phyloP scores from a whole-genome alignment of 1,284 basidiomycete species.

The Pyrrhoderma noxium region DNA sequence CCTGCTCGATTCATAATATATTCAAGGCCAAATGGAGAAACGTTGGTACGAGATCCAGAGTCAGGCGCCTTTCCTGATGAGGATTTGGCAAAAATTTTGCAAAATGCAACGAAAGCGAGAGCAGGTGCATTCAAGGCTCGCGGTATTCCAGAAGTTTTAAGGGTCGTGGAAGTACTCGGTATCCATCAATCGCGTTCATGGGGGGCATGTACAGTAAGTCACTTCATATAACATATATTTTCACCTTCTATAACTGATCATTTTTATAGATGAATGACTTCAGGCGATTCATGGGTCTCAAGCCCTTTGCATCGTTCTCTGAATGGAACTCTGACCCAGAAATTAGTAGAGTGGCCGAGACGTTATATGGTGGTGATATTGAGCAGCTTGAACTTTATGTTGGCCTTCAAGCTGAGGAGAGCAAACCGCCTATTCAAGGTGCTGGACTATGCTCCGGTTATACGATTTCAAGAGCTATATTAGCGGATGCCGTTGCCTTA shows the following conservation, averaged over 20 bases:
- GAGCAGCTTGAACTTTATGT: slow-evolving; percentile 73
- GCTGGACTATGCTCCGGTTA: slow-evolving; percentile 82
- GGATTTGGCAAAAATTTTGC: slow-evolving; percentile 60
- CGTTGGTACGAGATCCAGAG: slow-evolving; percentile 34
- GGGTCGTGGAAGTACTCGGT: slow-evolving; percentile 65
- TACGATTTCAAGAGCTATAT: slow-evolving; percentile 79
- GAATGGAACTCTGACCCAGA: slow-evolving; percentile 73
- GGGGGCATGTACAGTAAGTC: slow-evolving; percentile 64
- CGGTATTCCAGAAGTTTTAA: slow-evolving; percentile 61
- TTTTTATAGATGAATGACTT: slow-evolving; percentile 57
- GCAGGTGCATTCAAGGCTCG: slow-evolving; percentile 74
- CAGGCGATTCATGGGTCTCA: slow-evolving; percentile 46
- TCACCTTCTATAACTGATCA: slow-evolving; percentile 38
- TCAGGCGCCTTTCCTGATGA: slow-evolving; percentile 58
- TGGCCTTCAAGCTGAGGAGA: slow-evolving; percentile 71
- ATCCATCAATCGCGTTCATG: slow-evolving; percentile 66
- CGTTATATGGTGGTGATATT: slow-evolving; percentile 61
- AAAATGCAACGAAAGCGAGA: slow-evolving; percentile 54
- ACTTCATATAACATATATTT: neutral
- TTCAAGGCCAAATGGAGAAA: neutral
- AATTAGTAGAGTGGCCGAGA: slow-evolving; percentile 57
- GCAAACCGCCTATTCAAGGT: slow-evolving; percentile 63
- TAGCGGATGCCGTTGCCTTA: slow-evolving; percentile 72
- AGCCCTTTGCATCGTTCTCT: slow-evolving; percentile 51
- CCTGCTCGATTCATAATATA: slow-evolving; percentile 4